phyloP scores from a whole-genome alignment of 768 basidiomycete species.

The Paxillus rubicundulus region DNA sequence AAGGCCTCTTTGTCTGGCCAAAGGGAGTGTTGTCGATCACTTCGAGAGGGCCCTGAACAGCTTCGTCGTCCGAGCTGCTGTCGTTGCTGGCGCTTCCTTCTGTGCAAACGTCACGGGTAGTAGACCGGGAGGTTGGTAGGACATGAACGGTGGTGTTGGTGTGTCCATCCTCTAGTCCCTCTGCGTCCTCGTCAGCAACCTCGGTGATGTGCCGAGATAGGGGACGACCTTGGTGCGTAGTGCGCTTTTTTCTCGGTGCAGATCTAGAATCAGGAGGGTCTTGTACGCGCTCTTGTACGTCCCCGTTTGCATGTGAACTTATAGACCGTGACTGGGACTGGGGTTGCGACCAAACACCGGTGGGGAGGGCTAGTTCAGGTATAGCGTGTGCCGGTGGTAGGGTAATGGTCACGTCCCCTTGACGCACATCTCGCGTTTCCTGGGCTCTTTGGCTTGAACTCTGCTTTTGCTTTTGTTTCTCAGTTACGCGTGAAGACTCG shows the following conservation, averaged over 20 bases:
- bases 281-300: not conserved
- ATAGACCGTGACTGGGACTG: not conserved
- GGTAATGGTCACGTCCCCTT: constrained; percentile 14
- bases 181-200: constrained; percentile 20
- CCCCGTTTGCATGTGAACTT: not conserved
- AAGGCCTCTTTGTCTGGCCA: constrained; percentile 10
- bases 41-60: constrained; percentile 13
- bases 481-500: not conserved
- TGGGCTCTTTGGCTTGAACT: not conserved
- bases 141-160: not conserved
- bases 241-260: constrained; percentile 2
- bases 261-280: not conserved
- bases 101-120: not conserved
- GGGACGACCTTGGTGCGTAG: constrained; percentile 13
- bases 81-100: not conserved
- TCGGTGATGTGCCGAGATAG: constrained; percentile 27
- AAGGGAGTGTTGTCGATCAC: constrained; percentile 28
- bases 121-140: not conserved
- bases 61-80: constrained; percentile 19
- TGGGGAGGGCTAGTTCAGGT: constrained; percentile 26
- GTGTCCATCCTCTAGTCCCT: not conserved
- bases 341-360: constrained; percentile 8
- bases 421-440: not conserved
- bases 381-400: constrained; percentile 29
- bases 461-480: not conserved